A percentile compares a stretch with the other conserved stretches of the same genome.
Conservation (phyloP, 176 grass and related monocot genomes). For the Musa itinerans region DNA sequence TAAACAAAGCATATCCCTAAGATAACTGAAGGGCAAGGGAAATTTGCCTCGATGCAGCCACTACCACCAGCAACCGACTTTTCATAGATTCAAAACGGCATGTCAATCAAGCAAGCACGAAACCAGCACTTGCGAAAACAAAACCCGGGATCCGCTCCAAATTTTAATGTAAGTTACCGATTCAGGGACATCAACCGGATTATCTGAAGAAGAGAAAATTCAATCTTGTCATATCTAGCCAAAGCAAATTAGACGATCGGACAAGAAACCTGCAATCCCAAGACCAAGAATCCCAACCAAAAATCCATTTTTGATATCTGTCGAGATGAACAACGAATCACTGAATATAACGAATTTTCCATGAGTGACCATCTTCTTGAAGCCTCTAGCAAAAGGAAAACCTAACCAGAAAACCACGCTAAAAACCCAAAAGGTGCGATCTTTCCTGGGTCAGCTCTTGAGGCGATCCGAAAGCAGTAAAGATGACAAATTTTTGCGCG, state of each 20-base stretch:
- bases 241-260: conserved; percentile 1
- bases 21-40: too few relatives aligned
- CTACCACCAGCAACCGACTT: background rate
- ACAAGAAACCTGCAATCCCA: conserved; percentile 17
- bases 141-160: too few relatives aligned
- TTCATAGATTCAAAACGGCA: background rate
- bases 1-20: background rate
- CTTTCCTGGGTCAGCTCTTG: background rate
- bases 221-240: too few relatives aligned
- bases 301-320: background rate
- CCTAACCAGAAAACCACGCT: conserved; percentile 20
- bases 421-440: conserved; percentile 7
- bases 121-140: background rate
- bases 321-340: too few relatives aligned
- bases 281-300: background rate
- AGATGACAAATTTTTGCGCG: background rate
- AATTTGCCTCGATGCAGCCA: background rate
- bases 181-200: too few relatives aligned
- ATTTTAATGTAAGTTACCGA: too few relatives aligned
- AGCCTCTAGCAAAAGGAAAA: conserved; percentile 10
- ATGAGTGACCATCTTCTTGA: background rate
- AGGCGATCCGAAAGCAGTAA: background rate
- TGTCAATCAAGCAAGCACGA: background rate
- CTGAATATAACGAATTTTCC: too few relatives aligned
- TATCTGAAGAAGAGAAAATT: too few relatives aligned